Percentiles rank a stretch among this genome's conserved stretches.
These are phyloP conservation scores for Colletotrichum godetiae DNA, from an alignment of 2,329 filamentous ascomycete species.

Conservation along the genomic window DNA sequence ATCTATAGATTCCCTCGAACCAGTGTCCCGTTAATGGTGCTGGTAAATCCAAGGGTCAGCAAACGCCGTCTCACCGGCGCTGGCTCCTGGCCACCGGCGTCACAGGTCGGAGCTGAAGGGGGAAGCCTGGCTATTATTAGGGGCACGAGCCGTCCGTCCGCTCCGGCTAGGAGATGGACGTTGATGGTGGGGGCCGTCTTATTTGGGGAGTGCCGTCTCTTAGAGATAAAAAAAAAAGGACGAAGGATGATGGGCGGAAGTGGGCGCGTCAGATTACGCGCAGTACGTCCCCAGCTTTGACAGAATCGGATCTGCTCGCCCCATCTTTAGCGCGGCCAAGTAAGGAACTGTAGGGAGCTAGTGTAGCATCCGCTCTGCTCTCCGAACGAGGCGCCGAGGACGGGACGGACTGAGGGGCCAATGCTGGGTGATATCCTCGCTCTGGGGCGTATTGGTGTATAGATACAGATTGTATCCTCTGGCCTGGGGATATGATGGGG, in stretches of 20 bases:
- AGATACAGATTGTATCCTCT: background rate
- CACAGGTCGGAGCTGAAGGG: background rate
- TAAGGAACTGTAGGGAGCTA: constrained; percentile 16
- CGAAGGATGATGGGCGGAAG: constrained; percentile 22
- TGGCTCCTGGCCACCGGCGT: constrained; percentile 4
- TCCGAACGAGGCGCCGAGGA: constrained; percentile 29
- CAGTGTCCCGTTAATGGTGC: background rate
- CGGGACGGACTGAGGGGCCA: constrained; percentile 30
- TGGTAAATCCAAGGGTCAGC: background rate
- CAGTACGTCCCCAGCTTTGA: constrained; percentile 30
- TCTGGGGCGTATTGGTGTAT: background rate
- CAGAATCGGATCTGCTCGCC: constrained; percentile 33
- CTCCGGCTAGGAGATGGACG: background rate
- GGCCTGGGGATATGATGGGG: constrained; percentile 13
- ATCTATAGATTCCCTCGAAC: background rate
- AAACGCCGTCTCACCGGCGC: background rate
- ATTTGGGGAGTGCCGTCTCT: constrained; percentile 9
- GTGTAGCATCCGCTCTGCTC: constrained; percentile 27
- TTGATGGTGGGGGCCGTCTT: constrained; percentile 1
- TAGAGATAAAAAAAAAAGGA: background rate
- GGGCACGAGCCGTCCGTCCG: background rate
- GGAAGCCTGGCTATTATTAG: constrained; percentile 4
- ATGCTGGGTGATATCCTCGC: constrained; percentile 21
- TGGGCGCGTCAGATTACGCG: constrained; percentile 25
- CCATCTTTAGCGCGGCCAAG: constrained; percentile 24